Base-by-base conservation (phyloP, 2,329 filamentous ascomycete species). In the Hymenotorrendiella dingleyae region DNA sequence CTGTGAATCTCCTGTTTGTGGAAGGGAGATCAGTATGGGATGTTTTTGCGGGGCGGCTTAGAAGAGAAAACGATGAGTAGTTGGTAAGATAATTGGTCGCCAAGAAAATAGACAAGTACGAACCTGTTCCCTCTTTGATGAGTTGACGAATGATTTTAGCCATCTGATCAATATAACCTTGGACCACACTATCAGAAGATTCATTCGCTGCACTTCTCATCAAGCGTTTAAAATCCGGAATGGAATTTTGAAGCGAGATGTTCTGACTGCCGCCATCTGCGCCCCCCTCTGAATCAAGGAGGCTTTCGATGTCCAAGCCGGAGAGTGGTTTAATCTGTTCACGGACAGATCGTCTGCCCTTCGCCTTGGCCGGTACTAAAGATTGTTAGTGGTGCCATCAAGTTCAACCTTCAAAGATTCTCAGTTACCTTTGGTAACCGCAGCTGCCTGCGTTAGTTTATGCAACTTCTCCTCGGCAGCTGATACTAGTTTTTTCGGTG, bases 201-300 rank as follows among this genome's bases (percentile, higher is more conserved):
- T n/a, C n/a, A n/a, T n/a, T n/a, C 6, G 78, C 72, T 0, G 83
- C 73, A 1, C 68, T 66, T 1, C 71, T 71, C 12, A 97, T 70
- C 3, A 82, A 74, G 61, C 88, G 87, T 60, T 90, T 94, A 75
- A 95, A 96, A 46, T 91, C 86, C 0, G 93, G 89, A 4, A 97
- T 80, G 1, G 90, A 80, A 50, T 97, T 97, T 8, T 83, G 74
- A 0, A 75, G 62, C 7, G 78, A 74, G 43, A 85, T 80, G 42
- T 66, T 67, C 47, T 64, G 64, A 21, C 66, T 67, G 35, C 72
- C 76, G n/a, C n/a, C n/a, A n/a, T n/a, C n/a, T n/a, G n/a, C n/a
- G n/a, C n/a, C n/a, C n/a, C n/a, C n/a, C 43, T 75, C 69, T 45
- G 71, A 67, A 34, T 76, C 74, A n/a, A 97, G 78, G 2, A 97